These are phyloP conservation scores for Trichophaea hybrida DNA, from an alignment of 2,329 filamentous ascomycete species.

Conservation along the genomic window DNA sequence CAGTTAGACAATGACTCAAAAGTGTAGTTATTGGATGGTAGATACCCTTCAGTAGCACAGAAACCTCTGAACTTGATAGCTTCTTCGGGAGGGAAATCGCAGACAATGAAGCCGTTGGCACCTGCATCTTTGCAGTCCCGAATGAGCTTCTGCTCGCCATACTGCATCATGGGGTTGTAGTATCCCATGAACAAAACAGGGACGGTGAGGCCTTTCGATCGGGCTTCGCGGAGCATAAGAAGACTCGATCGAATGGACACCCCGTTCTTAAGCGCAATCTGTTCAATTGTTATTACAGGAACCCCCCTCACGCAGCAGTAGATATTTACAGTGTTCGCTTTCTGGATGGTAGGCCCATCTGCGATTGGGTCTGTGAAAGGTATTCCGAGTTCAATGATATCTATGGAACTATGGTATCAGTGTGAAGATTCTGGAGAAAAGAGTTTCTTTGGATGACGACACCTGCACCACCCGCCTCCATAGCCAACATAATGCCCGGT, in stretches of 20 bases:
- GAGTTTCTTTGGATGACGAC: constrained; percentile 17
- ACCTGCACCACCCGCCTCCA: constrained; percentile 90
- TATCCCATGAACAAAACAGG: constrained; percentile 96
- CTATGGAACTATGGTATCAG: constrained; percentile 34
- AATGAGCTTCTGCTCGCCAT: constrained; percentile 81
- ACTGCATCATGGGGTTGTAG: constrained; percentile 90
- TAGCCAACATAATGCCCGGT: constrained; percentile 66
- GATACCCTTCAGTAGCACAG: constrained; percentile 61
- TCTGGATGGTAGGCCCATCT: constrained; percentile 94
- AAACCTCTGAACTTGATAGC: constrained; percentile 79
- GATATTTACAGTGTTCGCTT: constrained; percentile 60
- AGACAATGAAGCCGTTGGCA: constrained; percentile 92
- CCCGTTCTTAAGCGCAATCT: constrained; percentile 68
- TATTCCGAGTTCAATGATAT: constrained; percentile 88
- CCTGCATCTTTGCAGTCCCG: constrained; percentile 70
- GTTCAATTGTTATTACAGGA: constrained; percentile 7
- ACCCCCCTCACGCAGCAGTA: neutral
- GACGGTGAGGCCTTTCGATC: constrained; percentile 59
- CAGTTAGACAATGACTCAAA: neutral
- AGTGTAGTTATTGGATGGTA: constrained; percentile 13
- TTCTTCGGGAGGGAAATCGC: constrained; percentile 90
- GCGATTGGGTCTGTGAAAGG: constrained; percentile 98
- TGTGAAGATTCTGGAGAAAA: neutral
- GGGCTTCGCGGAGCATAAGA: constrained; percentile 68
- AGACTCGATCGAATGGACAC: constrained; percentile 69